Evolutionary conservation across 257 asterid species (phyloP).

Genomic region (Echites panduratus): DNA sequence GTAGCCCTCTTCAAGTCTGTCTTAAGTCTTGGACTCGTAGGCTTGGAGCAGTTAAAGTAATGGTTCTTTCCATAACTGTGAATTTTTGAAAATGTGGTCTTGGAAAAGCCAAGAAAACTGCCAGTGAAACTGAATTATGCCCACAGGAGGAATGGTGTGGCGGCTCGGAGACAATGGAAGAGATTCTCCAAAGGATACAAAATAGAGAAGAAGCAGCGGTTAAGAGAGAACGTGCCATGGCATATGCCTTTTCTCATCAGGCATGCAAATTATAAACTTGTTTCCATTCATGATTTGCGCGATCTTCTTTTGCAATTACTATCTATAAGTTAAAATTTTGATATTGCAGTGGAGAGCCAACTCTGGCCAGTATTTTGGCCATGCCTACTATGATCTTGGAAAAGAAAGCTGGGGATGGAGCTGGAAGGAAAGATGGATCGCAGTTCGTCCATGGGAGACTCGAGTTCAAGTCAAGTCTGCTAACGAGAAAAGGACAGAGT

Average conservation of each 20-base stretch:
- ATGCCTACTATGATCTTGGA: constrained; percentile 62
- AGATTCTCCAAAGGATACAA: constrained; percentile 56
- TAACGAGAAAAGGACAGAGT: constrained; percentile 30
- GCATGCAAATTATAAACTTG: constrained; percentile 20
- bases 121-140: not conserved
- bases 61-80: not conserved
- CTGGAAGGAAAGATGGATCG: constrained; percentile 74
- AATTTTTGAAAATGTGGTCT: not conserved
- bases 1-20: not conserved
- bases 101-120: not conserved
- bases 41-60: not conserved
- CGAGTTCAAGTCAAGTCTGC: constrained; percentile 31
- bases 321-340: not conserved
- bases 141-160: constrained; percentile 70
- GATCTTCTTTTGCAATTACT: not conserved
- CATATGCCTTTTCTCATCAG: constrained; percentile 79
- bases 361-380: constrained; percentile 53
- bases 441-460: constrained; percentile 74
- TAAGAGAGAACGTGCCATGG: constrained; percentile 67
- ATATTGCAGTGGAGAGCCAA: constrained; percentile 63
- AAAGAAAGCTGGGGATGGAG: constrained; percentile 89
- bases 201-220: constrained; percentile 63
- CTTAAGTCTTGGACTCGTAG: not conserved
- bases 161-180: constrained; percentile 76
- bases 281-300: not conserved